Base-by-base conservation (phyloP, 768 basidiomycete genomes). In the Neoboletus subvelutipes region DNA sequence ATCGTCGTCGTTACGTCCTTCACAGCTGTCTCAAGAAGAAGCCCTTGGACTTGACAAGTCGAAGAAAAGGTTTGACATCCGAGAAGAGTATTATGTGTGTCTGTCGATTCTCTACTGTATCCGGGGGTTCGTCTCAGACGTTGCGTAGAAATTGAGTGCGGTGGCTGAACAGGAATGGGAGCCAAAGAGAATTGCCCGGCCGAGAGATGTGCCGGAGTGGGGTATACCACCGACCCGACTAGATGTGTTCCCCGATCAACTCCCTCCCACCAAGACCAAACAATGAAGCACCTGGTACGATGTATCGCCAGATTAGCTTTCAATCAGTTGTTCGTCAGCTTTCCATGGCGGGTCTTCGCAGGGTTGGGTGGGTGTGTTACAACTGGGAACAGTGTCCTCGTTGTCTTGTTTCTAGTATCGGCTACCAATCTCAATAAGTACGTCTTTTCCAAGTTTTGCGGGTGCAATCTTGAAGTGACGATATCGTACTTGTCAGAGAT, bases 1-100 rank as follows among this genome's bases (percentile, higher is more conserved):
- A 42, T 1, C 11, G 17, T 29, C 22, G 34, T 48, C 31, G 47
- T 53, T 34, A 48, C 40, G 0, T 29, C 26, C 41, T 28, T 20
- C 12, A 7, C 49, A 85, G 92, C 72, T 97, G 36, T 81, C 84
- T 39, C 86, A 85, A 59, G 87, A 94, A 68, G 84, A 94, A 62
- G 88, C 91, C 59, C 77, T 95, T 22, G 81, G 84, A 11, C 76
- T 94, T 64, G 79, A 86, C 59, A 83, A 79, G 67, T 76, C 76
- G 53, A 80, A 87, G 73, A 88, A 87, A 75, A 89, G 85, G 76
- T 86, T 97, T 56, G 95, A 98, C 72, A 90, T 97, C 18, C 78
- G 92, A 52, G 96, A 98, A 70, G 95, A 97, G 68, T 99, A 98
- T 72, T 98, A 88, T 68, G 95, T 97, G 74, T 74, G 93, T 85